Base-by-base conservation (phyloP, 2,329 filamentous ascomycete species). In the Fusarium sp. region DNA sequence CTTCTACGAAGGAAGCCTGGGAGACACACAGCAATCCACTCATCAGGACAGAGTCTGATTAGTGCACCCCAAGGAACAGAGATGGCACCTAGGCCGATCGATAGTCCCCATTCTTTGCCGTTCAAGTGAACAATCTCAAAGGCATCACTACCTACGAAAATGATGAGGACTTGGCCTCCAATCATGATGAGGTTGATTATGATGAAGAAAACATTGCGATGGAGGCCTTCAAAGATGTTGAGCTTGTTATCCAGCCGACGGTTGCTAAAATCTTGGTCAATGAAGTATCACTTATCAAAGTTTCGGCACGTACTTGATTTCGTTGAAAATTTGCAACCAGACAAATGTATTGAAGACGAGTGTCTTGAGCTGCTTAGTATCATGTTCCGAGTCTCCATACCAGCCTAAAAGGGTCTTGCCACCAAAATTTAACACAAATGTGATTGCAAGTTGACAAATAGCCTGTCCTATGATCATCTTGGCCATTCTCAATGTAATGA, bases 181-280 rank as follows among this genome's bases (percentile, higher is more conserved):
- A 96, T 87, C 92, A 97, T 97, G 82, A 96, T 87, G 62, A 88
- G 79, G 82, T 95, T 93, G 82, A 97, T 97, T 32, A 85, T 85
- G 36, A 95, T 87, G 85, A 97, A 97, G 86, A 95, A 96, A 79
- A 88, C 90, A 81, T 97, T 97, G 76, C 87, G 88, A 26, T 89
- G 87, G 65, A 97, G 90, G 63, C 93, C 93, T 81, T 97, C 94
- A 66, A 97, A 94, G 65, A 97, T 92, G 81, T 97, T 97, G 84
- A 96, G 91, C 64, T 90, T 90, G 83, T 97, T 97, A 82, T 97
- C 95, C 22, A 97, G 88, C 20, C 89, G 88, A 36, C 90, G 86
- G 78, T 89, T 90, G 81, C 76, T 78, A 32, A 28, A 17, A 14
- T 39, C 18, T 63, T 17, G 93, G 92, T 84, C 94, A 96, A 85